Evolutionary conservation across 805 yeast genomes (phyloP).

Genomic region (Isabelozyma heimii): DNA sequence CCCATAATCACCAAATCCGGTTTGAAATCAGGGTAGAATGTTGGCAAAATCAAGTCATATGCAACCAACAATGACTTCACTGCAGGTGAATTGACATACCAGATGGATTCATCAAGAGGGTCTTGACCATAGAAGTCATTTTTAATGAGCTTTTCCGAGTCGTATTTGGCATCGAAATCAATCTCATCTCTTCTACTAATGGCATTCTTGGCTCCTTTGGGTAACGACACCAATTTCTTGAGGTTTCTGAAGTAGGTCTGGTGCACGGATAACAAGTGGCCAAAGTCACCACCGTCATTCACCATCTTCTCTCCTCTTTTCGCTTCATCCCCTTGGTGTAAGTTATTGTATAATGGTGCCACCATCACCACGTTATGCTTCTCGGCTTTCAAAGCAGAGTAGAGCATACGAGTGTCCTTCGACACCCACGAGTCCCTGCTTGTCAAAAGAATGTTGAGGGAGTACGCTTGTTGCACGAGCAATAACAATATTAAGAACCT

Average conservation of each 20-base stretch:
- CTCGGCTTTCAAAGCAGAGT: conserved; percentile 22
- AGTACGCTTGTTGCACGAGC: not conserved
- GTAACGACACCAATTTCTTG: conserved; percentile 5
- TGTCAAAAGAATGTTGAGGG: conserved; percentile 24
- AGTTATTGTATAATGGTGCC: conserved; percentile 26
- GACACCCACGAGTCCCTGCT: conserved; percentile 38
- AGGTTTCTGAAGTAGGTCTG: conserved; percentile 25
- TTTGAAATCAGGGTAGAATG: conserved; percentile 18
- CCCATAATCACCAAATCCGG: conserved; percentile 35
- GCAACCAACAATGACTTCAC: conserved; percentile 22
- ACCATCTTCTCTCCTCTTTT: conserved; percentile 1
- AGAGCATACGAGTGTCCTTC: conserved; percentile 27
- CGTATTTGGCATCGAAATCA: not conserved
- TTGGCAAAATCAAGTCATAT: conserved; percentile 22
- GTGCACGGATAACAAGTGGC: conserved; percentile 28
- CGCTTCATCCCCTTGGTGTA: not conserved
- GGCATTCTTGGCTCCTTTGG: conserved; percentile 19
- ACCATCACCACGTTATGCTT: conserved; percentile 31
- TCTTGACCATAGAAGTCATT: conserved; percentile 28
- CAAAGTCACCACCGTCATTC: conserved; percentile 32
- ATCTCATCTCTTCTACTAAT: conserved; percentile 5
- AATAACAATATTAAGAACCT: not conserved
- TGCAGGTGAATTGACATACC: conserved; percentile 33
- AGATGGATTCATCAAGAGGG: conserved; percentile 25
- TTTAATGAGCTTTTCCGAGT: conserved; percentile 1